Conservation (phyloP, 306 rosid species). For the Hippophae tibetana region DNA sequence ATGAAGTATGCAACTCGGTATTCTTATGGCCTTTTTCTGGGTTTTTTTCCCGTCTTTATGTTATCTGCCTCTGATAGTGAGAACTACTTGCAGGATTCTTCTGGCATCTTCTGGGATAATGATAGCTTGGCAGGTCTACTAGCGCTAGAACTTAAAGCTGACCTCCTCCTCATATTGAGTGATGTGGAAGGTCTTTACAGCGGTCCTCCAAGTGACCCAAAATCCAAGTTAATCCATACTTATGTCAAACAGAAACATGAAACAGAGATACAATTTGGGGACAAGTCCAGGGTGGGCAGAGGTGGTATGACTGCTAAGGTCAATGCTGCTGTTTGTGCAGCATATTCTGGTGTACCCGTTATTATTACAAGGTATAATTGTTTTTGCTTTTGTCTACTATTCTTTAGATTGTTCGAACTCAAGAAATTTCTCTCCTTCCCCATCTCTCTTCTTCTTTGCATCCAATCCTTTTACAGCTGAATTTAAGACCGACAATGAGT, state of each 20-base stretch:
- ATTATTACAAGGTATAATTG: slow-evolving; percentile 68
- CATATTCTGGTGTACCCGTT: slow-evolving; percentile 71
- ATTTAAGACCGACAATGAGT: no score
- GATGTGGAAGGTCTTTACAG: slow-evolving; percentile 88
- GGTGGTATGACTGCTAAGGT: slow-evolving; percentile 95
- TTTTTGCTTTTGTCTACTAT: not conserved
- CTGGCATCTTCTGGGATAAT: slow-evolving; percentile 91
- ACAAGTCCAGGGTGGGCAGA: slow-evolving; percentile 77
- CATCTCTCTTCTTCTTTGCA: not conserved
- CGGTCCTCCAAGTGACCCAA: slow-evolving; percentile 78
- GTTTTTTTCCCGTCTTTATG: slow-evolving; percentile 2
- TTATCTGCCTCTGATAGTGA: slow-evolving; percentile 20
- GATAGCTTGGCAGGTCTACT: slow-evolving; percentile 80
- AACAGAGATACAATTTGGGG: slow-evolving; percentile 69
- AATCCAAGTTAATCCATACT: slow-evolving; percentile 69
- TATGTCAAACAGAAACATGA: slow-evolving; percentile 69
- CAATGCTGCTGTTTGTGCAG: slow-evolving; percentile 67
- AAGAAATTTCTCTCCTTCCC: no score
- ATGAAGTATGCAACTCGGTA: slow-evolving; percentile 40
- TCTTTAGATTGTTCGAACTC: not conserved
- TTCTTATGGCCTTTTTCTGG: not conserved
- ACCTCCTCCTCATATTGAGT: slow-evolving; percentile 72
- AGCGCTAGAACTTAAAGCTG: slow-evolving; percentile 79
- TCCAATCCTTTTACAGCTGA: no score
- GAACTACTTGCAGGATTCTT: slow-evolving; percentile 57